phyloP scores from a whole-genome alignment of 2,329 filamentous ascomycete genomes.

The Alternaria tenuissima region DNA sequence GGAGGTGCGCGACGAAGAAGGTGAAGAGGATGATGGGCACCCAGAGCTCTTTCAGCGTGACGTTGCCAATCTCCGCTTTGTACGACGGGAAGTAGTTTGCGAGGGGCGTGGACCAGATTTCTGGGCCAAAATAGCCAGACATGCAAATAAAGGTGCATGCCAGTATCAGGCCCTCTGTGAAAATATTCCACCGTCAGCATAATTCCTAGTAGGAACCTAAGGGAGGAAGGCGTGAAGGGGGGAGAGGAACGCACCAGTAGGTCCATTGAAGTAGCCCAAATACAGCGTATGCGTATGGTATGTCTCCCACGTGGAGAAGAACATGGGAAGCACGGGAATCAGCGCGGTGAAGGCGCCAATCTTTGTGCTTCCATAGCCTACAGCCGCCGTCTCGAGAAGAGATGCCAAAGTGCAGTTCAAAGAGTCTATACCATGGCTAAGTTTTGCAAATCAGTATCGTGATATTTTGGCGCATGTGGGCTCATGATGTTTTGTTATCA shows the following conservation, averaged over 20 bases:
- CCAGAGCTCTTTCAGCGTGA: slow-evolving; percentile 89
- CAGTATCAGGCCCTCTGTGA: slow-evolving; percentile 82
- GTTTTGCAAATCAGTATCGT: slow-evolving; percentile 31
- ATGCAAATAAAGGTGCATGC: slow-evolving; percentile 85
- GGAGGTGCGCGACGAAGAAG: slow-evolving; percentile 72
- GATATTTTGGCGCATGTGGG: slow-evolving; percentile 31
- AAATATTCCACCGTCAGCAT: slow-evolving; percentile 19
- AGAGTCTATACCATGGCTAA: slow-evolving; percentile 91
- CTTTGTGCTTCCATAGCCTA: slow-evolving; percentile 85
- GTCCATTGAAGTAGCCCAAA: slow-evolving; percentile 94
- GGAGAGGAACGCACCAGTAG: slow-evolving; percentile 64
- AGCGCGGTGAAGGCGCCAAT: slow-evolving; percentile 91
- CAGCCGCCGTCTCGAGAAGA: slow-evolving; percentile 88
- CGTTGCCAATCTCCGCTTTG: slow-evolving; percentile 68
- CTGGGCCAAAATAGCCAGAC: slow-evolving; percentile 86
- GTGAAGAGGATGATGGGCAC: slow-evolving; percentile 64
- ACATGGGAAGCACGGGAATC: slow-evolving; percentile 94
- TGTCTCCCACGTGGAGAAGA: slow-evolving; percentile 99
- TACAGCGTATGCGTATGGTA: slow-evolving; percentile 98
- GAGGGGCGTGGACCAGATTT: slow-evolving; percentile 83
- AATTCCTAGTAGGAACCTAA: background rate
- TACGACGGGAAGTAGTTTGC: slow-evolving; percentile 59
- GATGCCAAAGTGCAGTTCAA: slow-evolving; percentile 95
- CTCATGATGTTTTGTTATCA: slow-evolving; percentile 21
- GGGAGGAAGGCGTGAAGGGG: too few relatives aligned